Evolutionary conservation across 225 moss, liverwort and hornwort species (phyloP), one percentile per base, ranked within the genome.

Genomic region (Takakia lepidozioides): DNA sequence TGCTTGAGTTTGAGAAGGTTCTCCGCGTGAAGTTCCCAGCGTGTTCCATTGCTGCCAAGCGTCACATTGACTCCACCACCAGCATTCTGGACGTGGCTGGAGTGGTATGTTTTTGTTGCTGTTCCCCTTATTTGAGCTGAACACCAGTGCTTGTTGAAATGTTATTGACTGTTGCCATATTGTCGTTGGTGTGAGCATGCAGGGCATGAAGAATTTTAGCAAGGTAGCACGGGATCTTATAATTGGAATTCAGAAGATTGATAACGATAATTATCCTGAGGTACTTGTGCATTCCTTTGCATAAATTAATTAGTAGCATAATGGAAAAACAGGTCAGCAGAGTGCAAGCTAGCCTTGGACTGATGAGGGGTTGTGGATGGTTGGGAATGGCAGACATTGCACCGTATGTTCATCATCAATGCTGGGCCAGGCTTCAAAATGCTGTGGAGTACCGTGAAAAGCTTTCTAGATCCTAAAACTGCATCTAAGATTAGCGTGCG

Each of bases 201-300:
- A 83, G 82, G 82, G 82, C 47, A 10, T 71, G 34, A 83, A 83
- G 46, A 74, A 83, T 42, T 65, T 83, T 20, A 54, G 32, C 15
- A 78, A 83, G 56, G 21, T 67, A 20, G 78, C 82, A 49, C 78
- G 82, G 25, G 82, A 83, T 25, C 70, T 83, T 43, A 71, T 83
- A 41, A 29, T 68, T 28, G 64, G 70, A 21, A 65, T 83, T 36
- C 82, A 83, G 55, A 78, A 45, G 63, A 49, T 83, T 51, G 82
- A 83, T 49, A 78, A 78, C 48, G 64, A 78, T 46, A 78, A 83
- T 51, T 83, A 83, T 38, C 82, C 82, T 35, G 82, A 83, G 78
- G 82, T 83, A 68, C 52, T 3, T 6, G 44, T 7, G 14, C 25
- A 22, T 8, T 22, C 3, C n/a, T 11, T 32, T 32, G 32, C 11